Evolutionary conservation across 305 asterid species (phyloP).

Genomic region (Fraxinus dipetala): DNA sequence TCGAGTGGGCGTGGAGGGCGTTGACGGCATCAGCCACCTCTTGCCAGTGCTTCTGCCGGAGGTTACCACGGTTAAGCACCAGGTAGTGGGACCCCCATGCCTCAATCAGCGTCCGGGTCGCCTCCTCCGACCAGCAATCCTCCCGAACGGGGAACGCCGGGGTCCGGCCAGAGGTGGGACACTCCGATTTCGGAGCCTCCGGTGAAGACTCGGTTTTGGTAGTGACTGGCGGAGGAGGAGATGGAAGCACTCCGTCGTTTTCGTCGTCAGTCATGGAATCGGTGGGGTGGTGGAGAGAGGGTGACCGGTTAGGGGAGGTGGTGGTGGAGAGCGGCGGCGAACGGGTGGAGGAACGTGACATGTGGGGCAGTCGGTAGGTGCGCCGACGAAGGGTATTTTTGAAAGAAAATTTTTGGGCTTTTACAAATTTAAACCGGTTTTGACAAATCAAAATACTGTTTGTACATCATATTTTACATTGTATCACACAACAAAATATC

Average conservation of each 20-base stretch:
- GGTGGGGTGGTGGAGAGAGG: background rate
- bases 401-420: constrained; percentile 31
- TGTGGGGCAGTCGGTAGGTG: constrained; percentile 27
- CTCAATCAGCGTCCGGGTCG: constrained; percentile 74
- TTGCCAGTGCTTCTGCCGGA: constrained; percentile 87
- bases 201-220: constrained; percentile 26
- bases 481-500: no score
- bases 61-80: constrained; percentile 78
- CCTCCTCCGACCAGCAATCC: constrained; percentile 91
- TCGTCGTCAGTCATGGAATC: constrained; percentile 26
- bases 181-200: constrained; percentile 6
- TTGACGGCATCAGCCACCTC: constrained; percentile 89
- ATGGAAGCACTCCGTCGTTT: constrained; percentile 25
- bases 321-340: constrained; percentile 34
- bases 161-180: constrained; percentile 30
- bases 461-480: no score
- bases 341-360: constrained; percentile 35
- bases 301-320: constrained; percentile 9
- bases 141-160: constrained; percentile 61
- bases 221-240: constrained; percentile 22
- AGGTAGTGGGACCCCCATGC: constrained; percentile 81
- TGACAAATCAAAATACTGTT: background rate
- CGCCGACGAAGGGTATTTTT: constrained; percentile 31
- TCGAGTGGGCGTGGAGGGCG: constrained; percentile 56
- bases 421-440: constrained; percentile 28